Evolutionary conservation across 768 basidiomycete genomes (phyloP).

Genomic region (Paxillus involutus): DNA sequence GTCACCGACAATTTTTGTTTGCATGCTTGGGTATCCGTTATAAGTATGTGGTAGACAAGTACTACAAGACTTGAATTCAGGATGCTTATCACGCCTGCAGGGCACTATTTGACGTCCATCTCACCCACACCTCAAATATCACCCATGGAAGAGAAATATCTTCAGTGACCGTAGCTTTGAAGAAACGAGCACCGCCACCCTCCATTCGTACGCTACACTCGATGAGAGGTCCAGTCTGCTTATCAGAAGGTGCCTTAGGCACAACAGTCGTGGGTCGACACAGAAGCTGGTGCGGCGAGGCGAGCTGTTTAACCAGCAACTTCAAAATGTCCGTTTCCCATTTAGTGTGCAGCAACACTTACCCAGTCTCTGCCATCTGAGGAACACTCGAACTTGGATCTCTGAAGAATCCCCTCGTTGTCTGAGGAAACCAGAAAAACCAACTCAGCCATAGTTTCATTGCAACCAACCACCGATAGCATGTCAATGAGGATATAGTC

Average conservation of each 20-base stretch:
- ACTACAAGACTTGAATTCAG: too few species aligned
- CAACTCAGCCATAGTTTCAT: constrained; percentile 26
- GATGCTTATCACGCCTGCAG: too few species aligned
- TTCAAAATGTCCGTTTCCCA: background rate
- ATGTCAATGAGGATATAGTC: constrained; percentile 42
- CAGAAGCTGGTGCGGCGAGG: constrained; percentile 13
- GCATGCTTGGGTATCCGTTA: too few species aligned
- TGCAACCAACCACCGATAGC: constrained; percentile 25
- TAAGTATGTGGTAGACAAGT: too few species aligned
- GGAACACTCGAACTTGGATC: constrained; percentile 30
- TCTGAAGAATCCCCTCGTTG: constrained; percentile 32
- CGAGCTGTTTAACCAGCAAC: constrained; percentile 7
- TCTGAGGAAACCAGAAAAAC: constrained; percentile 36
- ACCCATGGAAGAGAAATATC: constrained; percentile 34
- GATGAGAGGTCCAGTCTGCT: constrained; percentile 5
- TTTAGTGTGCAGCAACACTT: constrained; percentile 5
- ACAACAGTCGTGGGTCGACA: constrained; percentile 5
- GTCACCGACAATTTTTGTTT: too few species aligned
- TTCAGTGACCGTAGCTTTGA: constrained; percentile 28
- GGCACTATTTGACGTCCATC: constrained; percentile 14
- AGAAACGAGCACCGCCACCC: constrained; percentile 22
- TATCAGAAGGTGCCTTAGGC: background rate
- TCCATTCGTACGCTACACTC: constrained; percentile 28
- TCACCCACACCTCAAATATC: constrained; percentile 43
- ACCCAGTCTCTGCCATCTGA: constrained; percentile 34